phyloP scores from a whole-genome alignment of 2,329 filamentous ascomycete genomes.

The Penicillium sp. region DNA sequence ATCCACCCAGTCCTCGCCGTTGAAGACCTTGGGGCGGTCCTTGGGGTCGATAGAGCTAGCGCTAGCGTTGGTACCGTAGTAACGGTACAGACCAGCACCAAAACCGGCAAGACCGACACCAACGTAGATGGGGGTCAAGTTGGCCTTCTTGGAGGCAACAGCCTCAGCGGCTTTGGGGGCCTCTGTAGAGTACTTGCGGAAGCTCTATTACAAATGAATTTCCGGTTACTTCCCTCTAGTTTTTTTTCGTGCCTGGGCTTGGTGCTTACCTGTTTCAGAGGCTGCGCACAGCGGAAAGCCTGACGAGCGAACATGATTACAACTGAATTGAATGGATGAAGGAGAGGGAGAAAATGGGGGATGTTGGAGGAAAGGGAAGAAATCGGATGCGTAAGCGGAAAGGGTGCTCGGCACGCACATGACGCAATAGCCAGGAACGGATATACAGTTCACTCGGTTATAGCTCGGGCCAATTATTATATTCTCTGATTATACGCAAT shows the following conservation, averaged over 20 bases:
- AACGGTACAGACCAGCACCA: constrained; percentile 56
- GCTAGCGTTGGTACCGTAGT: constrained; percentile 26
- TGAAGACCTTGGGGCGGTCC: constrained; percentile 55
- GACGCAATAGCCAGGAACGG: constrained; percentile 28
- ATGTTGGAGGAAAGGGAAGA: constrained; percentile 10
- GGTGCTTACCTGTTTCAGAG: constrained; percentile 57
- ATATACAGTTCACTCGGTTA: constrained; percentile 4
- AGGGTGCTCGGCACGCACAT: constrained; percentile 20
- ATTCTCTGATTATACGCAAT: no score
- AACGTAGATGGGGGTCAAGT: constrained; percentile 55
- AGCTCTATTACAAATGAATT: constrained; percentile 44
- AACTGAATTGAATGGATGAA: constrained; percentile 9
- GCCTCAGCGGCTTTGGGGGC: constrained; percentile 35
- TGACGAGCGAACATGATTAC: constrained; percentile 63
- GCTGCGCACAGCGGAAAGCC: constrained; percentile 59
- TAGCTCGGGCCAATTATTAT: constrained; percentile 1
- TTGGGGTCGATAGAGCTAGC: constrained; percentile 27
- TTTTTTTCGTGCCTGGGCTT: not conserved
- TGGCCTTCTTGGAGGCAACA: constrained; percentile 44
- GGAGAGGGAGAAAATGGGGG: not conserved
- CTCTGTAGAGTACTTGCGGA: constrained; percentile 68
- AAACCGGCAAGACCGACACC: constrained; percentile 37
- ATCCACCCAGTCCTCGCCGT: constrained; percentile 79
- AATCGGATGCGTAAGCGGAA: constrained; percentile 23
- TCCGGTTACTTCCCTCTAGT: not conserved